Conservation (phyloP, 805 yeast species). For the Yarrowia porcina region DNA sequence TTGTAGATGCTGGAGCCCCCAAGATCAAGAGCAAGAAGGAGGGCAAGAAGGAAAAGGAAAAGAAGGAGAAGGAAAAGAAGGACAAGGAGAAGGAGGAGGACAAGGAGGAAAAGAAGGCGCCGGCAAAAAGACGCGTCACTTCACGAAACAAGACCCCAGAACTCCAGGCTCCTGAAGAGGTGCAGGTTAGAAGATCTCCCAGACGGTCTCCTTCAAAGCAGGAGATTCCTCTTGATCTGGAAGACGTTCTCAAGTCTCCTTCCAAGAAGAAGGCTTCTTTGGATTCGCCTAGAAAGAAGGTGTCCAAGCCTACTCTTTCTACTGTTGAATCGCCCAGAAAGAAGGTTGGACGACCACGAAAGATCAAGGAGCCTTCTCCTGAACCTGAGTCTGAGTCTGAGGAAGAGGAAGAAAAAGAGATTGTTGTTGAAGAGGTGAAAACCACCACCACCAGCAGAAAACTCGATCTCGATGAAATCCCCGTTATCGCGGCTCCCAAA, state of each 20-base stretch:
- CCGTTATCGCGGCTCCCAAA: constrained; percentile 2
- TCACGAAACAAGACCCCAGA: constrained; percentile 9
- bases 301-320: too few relatives aligned
- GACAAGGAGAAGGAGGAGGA: constrained; percentile 14
- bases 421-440: background rate
- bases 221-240: constrained; percentile 12
- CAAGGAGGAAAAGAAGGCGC: background rate
- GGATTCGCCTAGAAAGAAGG: background rate
- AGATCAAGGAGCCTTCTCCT: constrained; percentile 10
- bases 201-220: constrained; percentile 22
- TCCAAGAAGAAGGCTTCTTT: background rate
- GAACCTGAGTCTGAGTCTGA: constrained; percentile 15
- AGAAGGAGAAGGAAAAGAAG: constrained; percentile 4
- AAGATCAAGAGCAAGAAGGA: constrained; percentile 12
- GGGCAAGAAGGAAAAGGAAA: background rate
- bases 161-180: background rate
- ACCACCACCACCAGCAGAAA: background rate
- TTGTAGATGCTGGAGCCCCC: constrained; percentile 41
- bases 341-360: constrained; percentile 2
- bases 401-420: background rate
- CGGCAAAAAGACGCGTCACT: background rate
- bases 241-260: background rate
- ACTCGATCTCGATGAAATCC: background rate
- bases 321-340: background rate
- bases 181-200: constrained; percentile 20